Evolutionary conservation across 768 basidiomycete genomes (phyloP).

Genomic region (Hericium coralloides): DNA sequence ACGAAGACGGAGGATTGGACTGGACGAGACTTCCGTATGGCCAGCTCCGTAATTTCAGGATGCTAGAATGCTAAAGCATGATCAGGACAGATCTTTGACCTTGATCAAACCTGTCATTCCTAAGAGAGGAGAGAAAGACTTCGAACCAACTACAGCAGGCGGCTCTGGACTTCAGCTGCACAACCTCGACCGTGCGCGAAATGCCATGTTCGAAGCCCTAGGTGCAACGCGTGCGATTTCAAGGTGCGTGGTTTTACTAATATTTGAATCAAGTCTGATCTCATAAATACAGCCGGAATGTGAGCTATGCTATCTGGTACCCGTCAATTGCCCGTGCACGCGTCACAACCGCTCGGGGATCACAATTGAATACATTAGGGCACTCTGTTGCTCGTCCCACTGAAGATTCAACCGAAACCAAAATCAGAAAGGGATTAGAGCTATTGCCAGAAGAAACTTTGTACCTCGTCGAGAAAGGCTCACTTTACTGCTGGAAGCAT

Average conservation of each 20-base stretch:
- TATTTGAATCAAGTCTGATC: background rate
- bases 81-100: conserved; percentile 12
- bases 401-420: conserved; percentile 26
- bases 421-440: conserved; percentile 60
- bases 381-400: conserved; percentile 54
- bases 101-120: conserved; percentile 68
- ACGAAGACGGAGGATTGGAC: conserved; percentile 71
- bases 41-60: background rate
- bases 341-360: conserved; percentile 71
- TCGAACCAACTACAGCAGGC: conserved; percentile 63
- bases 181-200: conserved; percentile 68
- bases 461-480: conserved; percentile 87
- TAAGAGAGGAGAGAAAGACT: conserved; percentile 96
- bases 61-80: background rate
- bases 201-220: conserved; percentile 84
- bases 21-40: conserved; percentile 72
- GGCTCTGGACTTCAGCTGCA: conserved; percentile 75
- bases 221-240: conserved; percentile 64
- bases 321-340: conserved; percentile 54
- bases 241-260: conserved; percentile 44
- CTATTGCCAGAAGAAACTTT: conserved; percentile 92
- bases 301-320: conserved; percentile 79
- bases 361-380: conserved; percentile 75
- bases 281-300: conserved; percentile 44
- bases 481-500: conserved; percentile 76